Evolutionary conservation across 1,284 basidiomycete genomes (phyloP), one percentile per base, ranked within the genome.

Genomic region (Quambalaria eucalypti): DNA sequence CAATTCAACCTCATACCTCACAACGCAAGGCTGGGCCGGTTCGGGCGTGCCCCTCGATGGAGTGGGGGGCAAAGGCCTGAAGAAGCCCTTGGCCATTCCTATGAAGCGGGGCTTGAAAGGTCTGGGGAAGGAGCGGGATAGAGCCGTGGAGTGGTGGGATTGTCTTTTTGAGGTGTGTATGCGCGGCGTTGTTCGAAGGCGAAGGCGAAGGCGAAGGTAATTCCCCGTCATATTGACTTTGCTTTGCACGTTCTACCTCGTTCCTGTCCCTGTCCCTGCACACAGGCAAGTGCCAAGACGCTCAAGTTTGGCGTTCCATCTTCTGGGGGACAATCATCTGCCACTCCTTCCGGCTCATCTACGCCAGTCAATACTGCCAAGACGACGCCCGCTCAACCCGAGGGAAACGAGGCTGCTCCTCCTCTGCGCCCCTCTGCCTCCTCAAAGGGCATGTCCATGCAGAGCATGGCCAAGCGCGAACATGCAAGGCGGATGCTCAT

Each of bases 121-220:
- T 14, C 57, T 75, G 4, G 73, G 73, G 39, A 69, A 71, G 52
- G 66, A 75, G 47, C 55, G 73, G 26, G 73, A 75, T 38, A 56
- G 73, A 9, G 71, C 71, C 4, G 64, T 69, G 25, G 73, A 75
- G 31, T 75, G 73, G 73, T 75, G 73, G 73, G 72, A 75, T 52
- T 69, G 69, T 51, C 63, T 75, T 36, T 75, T 73, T 50, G 68
- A 71, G 5, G 64, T 62, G 38, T 30, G 65, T 52, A 25, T 12
- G 29, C 9, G 31, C 25, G 9, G 26, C 19, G 48, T 5, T 12
- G 16, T 26, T 50, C 48, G 16, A 28, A 12, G 4, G 36, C 7
- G 5, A 10, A 19, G n/a, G 7, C 10, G 21, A 51, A 3, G 8
- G 31, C 19, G 19, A 3, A 40, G 19, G 2, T 14, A 48, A 19